Percentiles rank a stretch among this genome's conserved stretches.
Conservation (phyloP, 176 grass and related monocot species). For the Olyra latifolia region DNA sequence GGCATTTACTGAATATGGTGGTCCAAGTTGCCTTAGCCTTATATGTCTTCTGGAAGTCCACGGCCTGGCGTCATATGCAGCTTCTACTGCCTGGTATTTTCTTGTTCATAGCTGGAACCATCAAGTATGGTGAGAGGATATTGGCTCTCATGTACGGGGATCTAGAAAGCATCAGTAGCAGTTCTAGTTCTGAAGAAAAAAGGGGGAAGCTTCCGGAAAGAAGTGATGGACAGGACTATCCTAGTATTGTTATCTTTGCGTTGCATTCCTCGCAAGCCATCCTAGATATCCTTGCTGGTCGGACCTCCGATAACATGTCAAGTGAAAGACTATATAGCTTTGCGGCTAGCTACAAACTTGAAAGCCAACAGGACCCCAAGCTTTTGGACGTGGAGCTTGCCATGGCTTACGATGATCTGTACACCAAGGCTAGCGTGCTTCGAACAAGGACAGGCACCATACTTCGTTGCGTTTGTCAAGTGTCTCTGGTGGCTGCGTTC, state of each 20-base stretch:
- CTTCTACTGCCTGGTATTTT: no score
- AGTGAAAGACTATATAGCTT: neutral
- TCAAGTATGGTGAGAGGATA: constrained; percentile 29
- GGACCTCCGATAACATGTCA: neutral
- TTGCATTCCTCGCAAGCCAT: no score
- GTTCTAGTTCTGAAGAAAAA: no score
- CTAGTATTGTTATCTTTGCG: no score
- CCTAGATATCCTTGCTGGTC: no score
- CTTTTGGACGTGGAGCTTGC: neutral
- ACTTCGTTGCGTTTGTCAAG: neutral
- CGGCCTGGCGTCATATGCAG: no score
- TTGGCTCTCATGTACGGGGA: neutral
- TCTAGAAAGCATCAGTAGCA: no score
- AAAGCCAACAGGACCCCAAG: neutral
- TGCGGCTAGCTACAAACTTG: neutral
- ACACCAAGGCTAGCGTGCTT: constrained; percentile 13
- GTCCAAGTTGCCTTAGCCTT: neutral
- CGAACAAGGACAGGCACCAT: neutral
- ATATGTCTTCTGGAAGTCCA: constrained; percentile 16
- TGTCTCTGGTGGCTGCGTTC: neutral
- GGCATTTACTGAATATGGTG: constrained; percentile 21
- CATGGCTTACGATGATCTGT: neutral
- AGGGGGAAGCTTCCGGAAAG: no score
- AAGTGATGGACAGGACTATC: no score
- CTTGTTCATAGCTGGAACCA: no score